phyloP scores from a whole-genome alignment of 306 rosid genomes.

The Mucuna pruriens region DNA sequence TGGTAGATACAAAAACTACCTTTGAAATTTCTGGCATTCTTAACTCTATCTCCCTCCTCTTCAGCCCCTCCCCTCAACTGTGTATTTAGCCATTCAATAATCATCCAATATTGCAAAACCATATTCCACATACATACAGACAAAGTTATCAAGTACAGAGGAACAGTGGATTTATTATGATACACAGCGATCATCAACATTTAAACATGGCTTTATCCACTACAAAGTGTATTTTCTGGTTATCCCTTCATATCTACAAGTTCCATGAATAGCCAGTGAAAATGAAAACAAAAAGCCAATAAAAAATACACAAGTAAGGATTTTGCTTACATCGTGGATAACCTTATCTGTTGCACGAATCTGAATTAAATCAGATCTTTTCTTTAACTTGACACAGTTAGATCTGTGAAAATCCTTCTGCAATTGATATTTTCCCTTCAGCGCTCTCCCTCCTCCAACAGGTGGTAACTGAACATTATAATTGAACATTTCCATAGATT shows the following conservation, averaged over 20 bases:
- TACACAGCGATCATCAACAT: conserved; percentile 2
- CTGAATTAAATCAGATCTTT: conserved; percentile 37
- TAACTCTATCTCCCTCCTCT: neutral
- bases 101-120: neutral
- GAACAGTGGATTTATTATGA: conserved; percentile 6
- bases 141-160: neutral
- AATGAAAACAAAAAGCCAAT: conserved; percentile 18
- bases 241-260: neutral
- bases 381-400: conserved; percentile 34
- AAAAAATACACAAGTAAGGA: conserved; percentile 8
- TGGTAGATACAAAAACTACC: neutral
- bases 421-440: conserved; percentile 33
- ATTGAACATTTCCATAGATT: conserved; percentile 28
- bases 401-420: conserved; percentile 37
- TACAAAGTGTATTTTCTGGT: conserved; percentile 16
- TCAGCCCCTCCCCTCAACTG: neutral
- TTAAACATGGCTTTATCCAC: conserved; percentile 10
- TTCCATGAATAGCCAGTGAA: conserved; percentile 10
- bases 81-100: neutral
- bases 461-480: conserved; percentile 35
- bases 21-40: neutral
- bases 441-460: conserved; percentile 33
- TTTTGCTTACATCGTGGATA: conserved; percentile 48
- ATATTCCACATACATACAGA: neutral
- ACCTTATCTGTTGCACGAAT: conserved; percentile 44